phyloP scores from a whole-genome alignment of 2,329 filamentous ascomycete genomes.

The Whalleya microplaca region DNA sequence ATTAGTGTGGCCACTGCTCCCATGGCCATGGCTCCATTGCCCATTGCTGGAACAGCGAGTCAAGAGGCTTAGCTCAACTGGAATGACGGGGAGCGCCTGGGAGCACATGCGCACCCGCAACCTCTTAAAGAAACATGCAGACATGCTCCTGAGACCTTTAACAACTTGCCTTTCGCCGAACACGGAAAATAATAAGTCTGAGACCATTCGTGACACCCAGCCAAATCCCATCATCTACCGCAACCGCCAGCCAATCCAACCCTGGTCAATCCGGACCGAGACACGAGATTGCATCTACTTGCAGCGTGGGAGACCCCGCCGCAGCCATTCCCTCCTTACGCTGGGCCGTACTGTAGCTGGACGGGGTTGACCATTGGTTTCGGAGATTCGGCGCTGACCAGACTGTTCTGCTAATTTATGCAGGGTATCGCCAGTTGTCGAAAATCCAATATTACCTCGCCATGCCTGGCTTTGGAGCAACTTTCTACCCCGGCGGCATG shows the following conservation, averaged over 20 bases:
- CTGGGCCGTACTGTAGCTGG: constrained; percentile 10
- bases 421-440: constrained; percentile 36
- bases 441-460: constrained; percentile 41
- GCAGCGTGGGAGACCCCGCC: constrained; percentile 12
- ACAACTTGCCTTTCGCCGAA: neutral
- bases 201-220: neutral
- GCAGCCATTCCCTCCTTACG: constrained; percentile 14
- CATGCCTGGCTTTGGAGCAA: constrained; percentile 56
- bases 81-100: too few relatives aligned
- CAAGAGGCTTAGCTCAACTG: neutral
- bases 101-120: too few relatives aligned
- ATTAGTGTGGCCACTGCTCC: too few relatives aligned
- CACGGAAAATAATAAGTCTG: neutral
- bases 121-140: neutral
- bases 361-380: constrained; percentile 28
- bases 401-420: constrained; percentile 32
- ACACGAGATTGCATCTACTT: neutral
- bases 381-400: constrained; percentile 29
- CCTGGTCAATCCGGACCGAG: neutral
- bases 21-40: neutral
- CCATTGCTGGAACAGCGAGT: neutral
- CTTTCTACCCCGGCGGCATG: constrained; percentile 60
- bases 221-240: neutral
- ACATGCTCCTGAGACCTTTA: neutral
- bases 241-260: neutral